phyloP scores from a whole-genome alignment of 2,329 filamentous ascomycete genomes.

The Claviceps maximensis region DNA sequence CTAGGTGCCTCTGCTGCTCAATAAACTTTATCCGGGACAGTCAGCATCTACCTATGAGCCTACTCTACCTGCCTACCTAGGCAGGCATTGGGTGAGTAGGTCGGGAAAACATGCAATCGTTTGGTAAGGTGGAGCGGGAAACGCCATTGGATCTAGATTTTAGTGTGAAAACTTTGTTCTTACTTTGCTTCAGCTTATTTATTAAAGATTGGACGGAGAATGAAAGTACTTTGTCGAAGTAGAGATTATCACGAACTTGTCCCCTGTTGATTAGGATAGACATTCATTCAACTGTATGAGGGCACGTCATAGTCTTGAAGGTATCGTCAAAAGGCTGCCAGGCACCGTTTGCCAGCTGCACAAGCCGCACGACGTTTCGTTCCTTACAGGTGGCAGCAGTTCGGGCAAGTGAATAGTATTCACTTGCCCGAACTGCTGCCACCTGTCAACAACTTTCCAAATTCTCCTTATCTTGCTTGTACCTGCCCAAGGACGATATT shows the following conservation, averaged over 20 bases:
- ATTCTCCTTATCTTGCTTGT: neutral
- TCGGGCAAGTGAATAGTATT: neutral
- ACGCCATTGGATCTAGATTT: neutral
- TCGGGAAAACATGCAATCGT: neutral
- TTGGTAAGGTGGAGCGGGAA: neutral
- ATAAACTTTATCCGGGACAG: too few species aligned
- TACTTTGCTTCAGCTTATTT: neutral
- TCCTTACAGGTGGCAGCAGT: slow-evolving; percentile 1
- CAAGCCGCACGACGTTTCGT: neutral
- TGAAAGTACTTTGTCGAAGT: neutral
- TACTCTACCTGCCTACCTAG: too few species aligned
- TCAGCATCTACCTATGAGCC: too few species aligned
- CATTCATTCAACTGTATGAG: too few species aligned
- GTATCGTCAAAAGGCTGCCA: neutral
- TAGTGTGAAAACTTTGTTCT: neutral
- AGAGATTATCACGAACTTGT: neutral
- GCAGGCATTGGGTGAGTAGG: too few species aligned
- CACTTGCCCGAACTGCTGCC: neutral
- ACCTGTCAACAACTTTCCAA: neutral
- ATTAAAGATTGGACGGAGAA: neutral
- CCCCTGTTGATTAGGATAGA: neutral
- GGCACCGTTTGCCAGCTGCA: neutral
- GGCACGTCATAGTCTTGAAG: neutral
- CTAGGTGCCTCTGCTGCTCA: neutral
- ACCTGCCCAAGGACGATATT: too few species aligned